Conservation (phyloP, 768 basidiomycete genomes). For the Dioszegia aurantiaca region DNA sequence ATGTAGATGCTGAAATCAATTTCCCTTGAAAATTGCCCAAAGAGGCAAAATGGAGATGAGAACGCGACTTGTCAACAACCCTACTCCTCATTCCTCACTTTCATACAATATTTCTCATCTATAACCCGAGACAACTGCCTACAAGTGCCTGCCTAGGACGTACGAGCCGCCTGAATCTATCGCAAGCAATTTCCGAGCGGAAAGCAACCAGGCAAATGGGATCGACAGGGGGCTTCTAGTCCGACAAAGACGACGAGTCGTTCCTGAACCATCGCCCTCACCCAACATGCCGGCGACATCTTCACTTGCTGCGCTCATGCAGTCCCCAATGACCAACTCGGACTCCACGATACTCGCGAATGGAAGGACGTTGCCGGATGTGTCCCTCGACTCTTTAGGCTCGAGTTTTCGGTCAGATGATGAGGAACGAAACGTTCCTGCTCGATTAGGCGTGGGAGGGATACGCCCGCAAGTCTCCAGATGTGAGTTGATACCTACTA, state of each 20-base stretch:
- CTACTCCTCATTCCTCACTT: neutral
- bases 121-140: too few species aligned
- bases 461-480: slow-evolving; percentile 8
- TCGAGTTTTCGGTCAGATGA: slow-evolving; percentile 45
- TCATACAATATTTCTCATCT: neutral
- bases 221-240: too few species aligned
- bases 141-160: too few species aligned
- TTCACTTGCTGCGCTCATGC: slow-evolving; percentile 35
- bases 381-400: slow-evolving; percentile 41
- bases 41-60: slow-evolving; percentile 13
- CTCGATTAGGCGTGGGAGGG: slow-evolving; percentile 10
- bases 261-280: neutral
- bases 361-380: slow-evolving; percentile 44
- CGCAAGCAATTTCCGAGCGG: too few species aligned
- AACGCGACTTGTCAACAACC: slow-evolving; percentile 16
- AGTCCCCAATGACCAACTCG: slow-evolving; percentile 30
- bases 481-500: slow-evolving; percentile 7
- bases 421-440: slow-evolving; percentile 19
- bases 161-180: too few species aligned
- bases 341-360: slow-evolving; percentile 38
- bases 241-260: too few species aligned
- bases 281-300: slow-evolving; percentile 13
- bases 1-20: too few species aligned
- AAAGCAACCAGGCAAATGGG: too few species aligned
- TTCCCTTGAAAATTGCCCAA: slow-evolving; percentile 10